These are phyloP conservation scores for Dactylis glomerata DNA, from an alignment of 176 grass and related monocot genomes.

Conservation along the genomic window DNA sequence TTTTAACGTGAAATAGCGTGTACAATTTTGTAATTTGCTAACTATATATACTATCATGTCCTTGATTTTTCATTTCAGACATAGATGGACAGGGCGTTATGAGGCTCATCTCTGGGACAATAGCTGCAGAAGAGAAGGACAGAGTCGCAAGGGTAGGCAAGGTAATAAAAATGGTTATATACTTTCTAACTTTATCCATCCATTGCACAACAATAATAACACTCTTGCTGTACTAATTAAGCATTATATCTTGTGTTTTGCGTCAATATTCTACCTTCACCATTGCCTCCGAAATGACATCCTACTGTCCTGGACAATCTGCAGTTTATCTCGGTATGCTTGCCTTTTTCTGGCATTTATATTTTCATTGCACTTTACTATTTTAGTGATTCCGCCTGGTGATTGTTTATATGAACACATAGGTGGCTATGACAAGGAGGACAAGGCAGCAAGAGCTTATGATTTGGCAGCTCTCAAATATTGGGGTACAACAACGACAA, in stretches of 20 bases:
- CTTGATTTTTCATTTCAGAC: conserved; percentile 32
- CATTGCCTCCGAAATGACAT: conserved; percentile 13
- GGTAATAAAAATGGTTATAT: conserved; percentile 37
- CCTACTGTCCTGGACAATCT: neutral
- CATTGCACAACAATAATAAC: neutral
- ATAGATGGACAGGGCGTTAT: conserved; percentile 77
- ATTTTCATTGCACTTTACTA: neutral
- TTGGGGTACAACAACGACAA: conserved; percentile 66
- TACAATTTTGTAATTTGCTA: neutral
- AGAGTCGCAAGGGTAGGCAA: conserved; percentile 70
- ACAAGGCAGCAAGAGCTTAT: conserved; percentile 74
- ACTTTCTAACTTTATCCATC: neutral
- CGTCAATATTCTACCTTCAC: neutral
- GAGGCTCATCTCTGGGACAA: conserved; percentile 84
- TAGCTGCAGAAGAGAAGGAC: conserved; percentile 74
- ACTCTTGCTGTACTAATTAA: conserved; percentile 10
- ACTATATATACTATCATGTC: neutral
- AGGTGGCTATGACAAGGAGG: conserved; percentile 75
- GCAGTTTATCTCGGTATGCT: conserved; percentile 72
- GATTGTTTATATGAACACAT: conserved; percentile 12
- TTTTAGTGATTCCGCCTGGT: neutral
- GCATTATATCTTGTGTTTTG: conserved; percentile 1
- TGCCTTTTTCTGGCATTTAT: neutral
- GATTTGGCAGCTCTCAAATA: conserved; percentile 81
- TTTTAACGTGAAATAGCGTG: neutral